phyloP scores from a whole-genome alignment of 768 basidiomycete species.

The Strobilomyces confusus region DNA sequence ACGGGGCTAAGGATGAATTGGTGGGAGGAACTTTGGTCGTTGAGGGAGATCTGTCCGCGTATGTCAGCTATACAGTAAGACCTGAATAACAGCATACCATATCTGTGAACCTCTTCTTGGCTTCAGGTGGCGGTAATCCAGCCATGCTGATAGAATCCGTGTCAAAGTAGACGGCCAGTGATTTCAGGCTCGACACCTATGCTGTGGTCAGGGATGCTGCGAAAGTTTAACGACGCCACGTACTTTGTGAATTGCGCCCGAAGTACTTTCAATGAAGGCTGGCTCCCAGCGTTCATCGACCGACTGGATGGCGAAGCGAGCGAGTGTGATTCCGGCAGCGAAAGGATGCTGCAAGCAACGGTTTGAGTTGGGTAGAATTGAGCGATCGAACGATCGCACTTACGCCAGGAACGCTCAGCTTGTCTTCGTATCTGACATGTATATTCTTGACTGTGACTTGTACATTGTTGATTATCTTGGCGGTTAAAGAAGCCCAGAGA shows the following conservation, averaged over 20 bases:
- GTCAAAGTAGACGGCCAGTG: conserved; percentile 90
- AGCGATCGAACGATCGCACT: conserved; percentile 26
- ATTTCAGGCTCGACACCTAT: conserved; percentile 81
- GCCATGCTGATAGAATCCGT: conserved; percentile 84
- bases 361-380: not conserved
- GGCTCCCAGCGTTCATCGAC: conserved; percentile 86
- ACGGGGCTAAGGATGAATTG: conserved; percentile 96
- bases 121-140: conserved; percentile 59
- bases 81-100: conserved; percentile 45
- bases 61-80: conserved; percentile 2
- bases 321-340: conserved; percentile 84
- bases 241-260: conserved; percentile 87
- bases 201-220: conserved; percentile 3
- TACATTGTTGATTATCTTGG: conserved; percentile 92
- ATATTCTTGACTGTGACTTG: conserved; percentile 96
- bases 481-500: conserved; percentile 73
- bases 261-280: conserved; percentile 87
- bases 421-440: conserved; percentile 95
- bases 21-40: conserved; percentile 46
- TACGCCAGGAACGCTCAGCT: conserved; percentile 88
- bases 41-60: conserved; percentile 46
- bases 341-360: conserved; percentile 74
- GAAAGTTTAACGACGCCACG: not conserved
- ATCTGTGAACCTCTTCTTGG: conserved; percentile 65
- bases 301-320: conserved; percentile 83